Evolutionary conservation across 192 early-diverging fungal species (phyloP).

Genomic region (Spizellomyces sp.): DNA sequence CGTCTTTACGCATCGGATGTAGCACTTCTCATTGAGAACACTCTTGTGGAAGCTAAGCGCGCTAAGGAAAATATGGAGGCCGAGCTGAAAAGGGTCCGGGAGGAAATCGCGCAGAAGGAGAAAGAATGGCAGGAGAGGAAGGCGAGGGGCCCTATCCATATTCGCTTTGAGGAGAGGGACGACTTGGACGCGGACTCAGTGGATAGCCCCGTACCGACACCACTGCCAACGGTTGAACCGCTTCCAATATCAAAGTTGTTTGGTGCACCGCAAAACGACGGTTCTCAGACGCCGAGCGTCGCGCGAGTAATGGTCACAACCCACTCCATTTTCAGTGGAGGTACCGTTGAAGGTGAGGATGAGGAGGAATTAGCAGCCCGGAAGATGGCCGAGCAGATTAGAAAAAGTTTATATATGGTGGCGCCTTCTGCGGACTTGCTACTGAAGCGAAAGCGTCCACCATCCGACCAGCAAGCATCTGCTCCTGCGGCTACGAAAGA

Average conservation of each 20-base stretch:
- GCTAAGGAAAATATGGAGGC: slow-evolving; percentile 13
- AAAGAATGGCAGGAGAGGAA: slow-evolving; percentile 27
- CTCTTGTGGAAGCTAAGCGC: slow-evolving; percentile 16
- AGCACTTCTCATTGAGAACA: slow-evolving; percentile 45
- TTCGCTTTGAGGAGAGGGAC: slow-evolving; percentile 26
- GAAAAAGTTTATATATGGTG: slow-evolving; percentile 20
- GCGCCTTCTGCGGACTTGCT: slow-evolving; percentile 9
- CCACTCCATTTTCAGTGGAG: slow-evolving; percentile 17
- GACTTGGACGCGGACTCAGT: slow-evolving; percentile 2
- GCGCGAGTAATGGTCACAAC: slow-evolving; percentile 11
- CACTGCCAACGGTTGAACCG: neutral
- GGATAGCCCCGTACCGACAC: neutral
- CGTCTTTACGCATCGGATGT: slow-evolving; percentile 80
- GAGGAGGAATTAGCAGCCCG: slow-evolving; percentile 10
- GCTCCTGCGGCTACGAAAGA: neutral
- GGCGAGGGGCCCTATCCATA: slow-evolving; percentile 27
- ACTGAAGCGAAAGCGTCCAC: slow-evolving; percentile 12
- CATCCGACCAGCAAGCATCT: neutral
- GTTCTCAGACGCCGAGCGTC: neutral
- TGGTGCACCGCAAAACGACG: slow-evolving; percentile 10
- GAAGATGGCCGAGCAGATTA: slow-evolving; percentile 24
- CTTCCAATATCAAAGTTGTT: slow-evolving; percentile 13
- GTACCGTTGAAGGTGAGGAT: slow-evolving; percentile 4
- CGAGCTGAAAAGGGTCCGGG: slow-evolving; percentile 21
- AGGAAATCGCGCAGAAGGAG: slow-evolving; percentile 26